These are phyloP conservation scores for Aspergillus sp. DNA, from an alignment of 2,329 filamentous ascomycete genomes.

Conservation along the genomic window DNA sequence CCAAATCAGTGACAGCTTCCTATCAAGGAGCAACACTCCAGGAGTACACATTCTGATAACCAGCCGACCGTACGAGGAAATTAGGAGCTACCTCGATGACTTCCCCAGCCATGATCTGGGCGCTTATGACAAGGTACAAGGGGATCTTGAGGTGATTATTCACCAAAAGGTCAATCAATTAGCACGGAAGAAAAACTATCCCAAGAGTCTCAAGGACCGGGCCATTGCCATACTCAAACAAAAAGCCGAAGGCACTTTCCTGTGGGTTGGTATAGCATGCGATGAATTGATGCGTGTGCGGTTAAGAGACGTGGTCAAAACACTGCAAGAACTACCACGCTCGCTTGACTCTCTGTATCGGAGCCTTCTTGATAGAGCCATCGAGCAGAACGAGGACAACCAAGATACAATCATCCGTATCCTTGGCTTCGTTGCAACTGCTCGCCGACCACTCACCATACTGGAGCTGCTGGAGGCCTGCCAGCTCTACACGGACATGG, in stretches of 20 bases:
- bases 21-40: background rate
- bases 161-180: constrained; percentile 11
- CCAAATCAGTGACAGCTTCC: constrained; percentile 14
- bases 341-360: background rate
- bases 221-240: constrained; percentile 12
- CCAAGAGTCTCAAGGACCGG: background rate
- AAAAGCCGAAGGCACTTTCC: constrained; percentile 20
- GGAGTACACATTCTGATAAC: constrained; percentile 1
- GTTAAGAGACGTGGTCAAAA: background rate
- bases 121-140: background rate
- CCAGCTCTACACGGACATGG: background rate
- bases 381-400: background rate
- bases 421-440: constrained; percentile 1
- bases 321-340: background rate
- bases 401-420: background rate
- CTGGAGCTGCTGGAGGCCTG: background rate
- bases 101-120: background rate
- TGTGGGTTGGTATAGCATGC: constrained; percentile 19
- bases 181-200: constrained; percentile 8
- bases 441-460: background rate
- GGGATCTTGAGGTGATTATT: background rate
- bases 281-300: constrained; percentile 4
- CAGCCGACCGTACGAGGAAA: constrained; percentile 3
- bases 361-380: background rate
- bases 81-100: background rate